Evolutionary conservation across 768 basidiomycete genomes (phyloP), one percentile per base, ranked within the genome.

Genomic region (Pisolithus microcarpus): DNA sequence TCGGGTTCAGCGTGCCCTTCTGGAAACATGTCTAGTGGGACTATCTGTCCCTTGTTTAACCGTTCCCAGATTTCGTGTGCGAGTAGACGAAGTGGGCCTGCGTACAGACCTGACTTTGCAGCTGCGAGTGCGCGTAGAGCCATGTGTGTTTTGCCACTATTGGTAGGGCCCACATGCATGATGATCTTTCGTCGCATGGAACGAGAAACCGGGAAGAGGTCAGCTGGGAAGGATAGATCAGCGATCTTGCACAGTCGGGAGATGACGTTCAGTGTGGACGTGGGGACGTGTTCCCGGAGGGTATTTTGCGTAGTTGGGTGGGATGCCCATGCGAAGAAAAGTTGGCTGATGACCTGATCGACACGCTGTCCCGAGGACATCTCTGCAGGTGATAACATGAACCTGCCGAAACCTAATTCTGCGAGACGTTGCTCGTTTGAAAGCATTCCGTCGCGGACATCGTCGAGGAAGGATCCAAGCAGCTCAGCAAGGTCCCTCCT

Each of bases 141-240:
- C 61, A 87, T 84, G 62, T 98, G 84, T 0, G 95, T 99, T 72
- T 99, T 99, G 28, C 95, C 96, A 55, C 89, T 91, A 67, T 98
- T 99, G 21, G 96, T 98, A 0, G 96, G 96, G 0, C 95, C 96
- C 38, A 99, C 91, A 60, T 99, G 95, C 75, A 98, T 84, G 65
- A 94, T 85, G 58, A 98, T 72, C 58, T 84, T 89, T 18, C 94
- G 78, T 16, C 74, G 76, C 55, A 83, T 70, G 10, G 65, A 60
- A 9, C 95, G 81, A 0, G 91, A 82, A 8, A 48, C 16, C 0
- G 70, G 61, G 58, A 64, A 82, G 10, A 69, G 61, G 52, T 83
- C 81, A 0, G 75, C 75, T 0, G 78, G 77, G 51, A 69, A 73
- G n/a, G 67, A 59, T 13, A 70, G 58, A 58, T 78, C 70, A 0